These are phyloP conservation scores for Aspergillus proliferans DNA, from an alignment of 2,329 filamentous ascomycete species.

Conservation along the genomic window DNA sequence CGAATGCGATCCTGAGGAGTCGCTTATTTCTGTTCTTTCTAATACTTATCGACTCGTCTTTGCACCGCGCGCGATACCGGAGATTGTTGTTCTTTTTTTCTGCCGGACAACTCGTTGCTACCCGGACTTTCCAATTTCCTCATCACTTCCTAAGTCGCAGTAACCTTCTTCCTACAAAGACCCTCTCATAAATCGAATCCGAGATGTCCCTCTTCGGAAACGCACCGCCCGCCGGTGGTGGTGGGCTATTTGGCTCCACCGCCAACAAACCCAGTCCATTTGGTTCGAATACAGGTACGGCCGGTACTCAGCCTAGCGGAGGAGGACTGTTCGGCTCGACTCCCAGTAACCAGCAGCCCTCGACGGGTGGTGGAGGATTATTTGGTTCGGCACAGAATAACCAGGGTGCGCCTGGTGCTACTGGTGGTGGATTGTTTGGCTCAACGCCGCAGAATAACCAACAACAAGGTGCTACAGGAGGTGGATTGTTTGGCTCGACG, in stretches of 20 bases:
- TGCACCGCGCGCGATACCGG: no score
- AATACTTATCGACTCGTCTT: no score
- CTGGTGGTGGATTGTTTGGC: slow-evolving; percentile 5
- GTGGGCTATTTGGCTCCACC: slow-evolving; percentile 25
- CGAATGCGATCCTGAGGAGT: no score
- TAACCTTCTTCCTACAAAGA: no score
- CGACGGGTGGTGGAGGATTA: slow-evolving; percentile 15
- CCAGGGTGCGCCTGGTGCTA: slow-evolving; percentile 11
- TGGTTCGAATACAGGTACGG: slow-evolving; percentile 19
- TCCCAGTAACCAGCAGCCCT: slow-evolving; percentile 17
- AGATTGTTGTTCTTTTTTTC: no score
- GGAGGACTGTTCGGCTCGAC: slow-evolving; percentile 10
- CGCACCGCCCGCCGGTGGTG: slow-evolving; percentile 13
- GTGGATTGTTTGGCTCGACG: slow-evolving; percentile 12
- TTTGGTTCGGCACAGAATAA: slow-evolving; percentile 20
- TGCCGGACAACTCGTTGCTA: no score
- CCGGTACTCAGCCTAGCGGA: background rate
- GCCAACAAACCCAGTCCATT: slow-evolving; percentile 34
- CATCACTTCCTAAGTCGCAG: no score
- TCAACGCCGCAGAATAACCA: slow-evolving; percentile 8
- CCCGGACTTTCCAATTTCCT: no score
- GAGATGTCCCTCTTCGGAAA: slow-evolving; percentile 36
- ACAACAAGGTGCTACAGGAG: slow-evolving; percentile 3
- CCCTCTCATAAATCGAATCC: no score
- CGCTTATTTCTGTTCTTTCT: no score